Evolutionary conservation across 495 filamentous ascomycete genomes (phyloP).

Genomic region (Trichoderma asperelloides): DNA sequence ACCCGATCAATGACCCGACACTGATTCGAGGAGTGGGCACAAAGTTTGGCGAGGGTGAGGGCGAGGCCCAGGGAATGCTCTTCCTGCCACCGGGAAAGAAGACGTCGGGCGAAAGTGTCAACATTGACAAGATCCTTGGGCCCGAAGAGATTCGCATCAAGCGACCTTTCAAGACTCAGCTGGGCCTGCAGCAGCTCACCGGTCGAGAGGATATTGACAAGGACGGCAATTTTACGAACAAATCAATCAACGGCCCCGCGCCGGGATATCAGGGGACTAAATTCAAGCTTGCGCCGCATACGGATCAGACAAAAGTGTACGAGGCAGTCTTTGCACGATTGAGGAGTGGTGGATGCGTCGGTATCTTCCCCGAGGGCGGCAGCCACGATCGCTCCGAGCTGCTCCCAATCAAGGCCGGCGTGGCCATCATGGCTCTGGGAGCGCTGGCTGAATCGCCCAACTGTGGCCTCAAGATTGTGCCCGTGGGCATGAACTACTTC

Average conservation of each 20-base stretch:
- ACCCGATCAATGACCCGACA: slow-evolving; percentile 75
- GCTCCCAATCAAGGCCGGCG: slow-evolving; percentile 91
- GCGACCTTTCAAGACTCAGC: slow-evolving; percentile 67
- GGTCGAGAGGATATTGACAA: slow-evolving; percentile 61
- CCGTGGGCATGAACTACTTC: slow-evolving; percentile 99
- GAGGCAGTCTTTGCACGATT: slow-evolving; percentile 81
- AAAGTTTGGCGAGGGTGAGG: slow-evolving; percentile 60
- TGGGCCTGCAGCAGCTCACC: slow-evolving; percentile 68
- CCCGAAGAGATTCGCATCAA: slow-evolving; percentile 79
- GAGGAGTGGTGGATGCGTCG: slow-evolving; percentile 76
- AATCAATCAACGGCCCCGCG: slow-evolving; percentile 41
- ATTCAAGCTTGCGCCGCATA: slow-evolving; percentile 85
- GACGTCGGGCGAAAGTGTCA: slow-evolving; percentile 59
- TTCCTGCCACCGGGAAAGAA: slow-evolving; percentile 80
- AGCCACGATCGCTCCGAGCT: slow-evolving; percentile 94
- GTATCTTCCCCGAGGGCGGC: slow-evolving; percentile 96
- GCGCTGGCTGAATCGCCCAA: slow-evolving; percentile 81
- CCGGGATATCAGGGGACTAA: slow-evolving; percentile 65
- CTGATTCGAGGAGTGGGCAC: slow-evolving; percentile 79
- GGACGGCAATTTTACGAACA: slow-evolving; percentile 39
- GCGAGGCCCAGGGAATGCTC: slow-evolving; percentile 71
- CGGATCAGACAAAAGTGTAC: slow-evolving; percentile 90
- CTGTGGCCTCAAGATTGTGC: slow-evolving; percentile 94
- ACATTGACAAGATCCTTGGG: slow-evolving; percentile 69
- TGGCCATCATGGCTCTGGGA: slow-evolving; percentile 95